Evolutionary conservation across 2,329 filamentous ascomycete genomes (phyloP).

Genomic region (Capronia coronata): DNA sequence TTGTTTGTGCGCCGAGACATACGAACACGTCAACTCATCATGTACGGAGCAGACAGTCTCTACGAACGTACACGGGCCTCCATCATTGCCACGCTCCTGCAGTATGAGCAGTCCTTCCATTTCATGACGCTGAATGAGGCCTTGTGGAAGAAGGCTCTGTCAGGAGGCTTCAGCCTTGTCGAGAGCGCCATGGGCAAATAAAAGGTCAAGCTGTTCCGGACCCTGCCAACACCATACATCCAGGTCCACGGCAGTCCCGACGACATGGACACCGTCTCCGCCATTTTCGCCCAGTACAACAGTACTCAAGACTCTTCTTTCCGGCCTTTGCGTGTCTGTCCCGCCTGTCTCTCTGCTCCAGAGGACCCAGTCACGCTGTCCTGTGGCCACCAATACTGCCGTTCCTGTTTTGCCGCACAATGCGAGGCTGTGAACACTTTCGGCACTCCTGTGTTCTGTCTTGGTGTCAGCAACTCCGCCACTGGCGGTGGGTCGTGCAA

Average conservation of each 20-base stretch:
- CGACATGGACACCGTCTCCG: neutral
- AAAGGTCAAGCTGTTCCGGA: slow-evolving; percentile 1
- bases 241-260: neutral
- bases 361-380: slow-evolving; percentile 3
- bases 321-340: neutral
- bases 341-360: slow-evolving; percentile 3
- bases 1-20: slow-evolving; percentile 13
- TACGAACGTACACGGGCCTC: slow-evolving; percentile 1
- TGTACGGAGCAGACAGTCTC: slow-evolving; percentile 3
- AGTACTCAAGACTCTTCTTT: too few species aligned
- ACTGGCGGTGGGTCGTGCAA: slow-evolving; percentile 1
- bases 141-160: neutral
- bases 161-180: slow-evolving; percentile 4
- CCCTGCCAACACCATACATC: neutral
- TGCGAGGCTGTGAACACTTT: neutral
- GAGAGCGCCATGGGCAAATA: slow-evolving; percentile 6
- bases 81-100: neutral
- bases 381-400: slow-evolving; percentile 14
- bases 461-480: too few species aligned
- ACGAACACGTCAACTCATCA: slow-evolving; percentile 3
- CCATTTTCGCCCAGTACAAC: too few species aligned
- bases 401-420: slow-evolving; percentile 9
- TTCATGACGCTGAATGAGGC: slow-evolving; percentile 5
- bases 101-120: neutral
- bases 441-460: too few species aligned